Evolutionary conservation across 495 filamentous ascomycete genomes (phyloP).

Genomic region (Xylaria acuta): DNA sequence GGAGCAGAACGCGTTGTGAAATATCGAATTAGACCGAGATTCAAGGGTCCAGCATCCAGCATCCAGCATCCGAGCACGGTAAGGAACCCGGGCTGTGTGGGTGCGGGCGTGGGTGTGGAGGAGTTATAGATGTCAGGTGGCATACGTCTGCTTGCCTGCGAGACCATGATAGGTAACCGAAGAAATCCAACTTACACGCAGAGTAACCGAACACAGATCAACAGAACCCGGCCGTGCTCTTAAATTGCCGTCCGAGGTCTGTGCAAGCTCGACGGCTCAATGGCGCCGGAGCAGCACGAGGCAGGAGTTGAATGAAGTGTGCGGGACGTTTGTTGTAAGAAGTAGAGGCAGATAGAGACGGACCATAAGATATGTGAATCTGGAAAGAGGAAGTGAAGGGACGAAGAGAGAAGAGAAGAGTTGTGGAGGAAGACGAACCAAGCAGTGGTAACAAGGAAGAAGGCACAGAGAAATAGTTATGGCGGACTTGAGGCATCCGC

Average conservation of each 20-base stretch:
- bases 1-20: conserved; percentile 19
- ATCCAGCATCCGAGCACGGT: conserved; percentile 22
- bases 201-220: conserved; percentile 18
- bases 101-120: conserved; percentile 15
- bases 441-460: conserved; percentile 21
- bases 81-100: conserved; percentile 13
- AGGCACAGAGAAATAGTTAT: conserved; percentile 26
- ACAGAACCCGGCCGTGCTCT: background rate
- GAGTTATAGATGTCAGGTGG: conserved; percentile 24
- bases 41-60: conserved; percentile 26
- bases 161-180: conserved; percentile 12
- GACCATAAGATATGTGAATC: background rate
- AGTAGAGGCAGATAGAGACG: background rate
- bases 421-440: conserved; percentile 3
- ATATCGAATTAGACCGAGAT: conserved; percentile 24
- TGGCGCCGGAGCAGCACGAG: background rate
- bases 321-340: background rate
- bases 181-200: conserved; percentile 8
- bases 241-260: background rate
- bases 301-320: background rate
- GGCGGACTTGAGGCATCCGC: conserved; percentile 23
- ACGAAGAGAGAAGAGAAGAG: conserved; percentile 1
- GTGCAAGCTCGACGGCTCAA: conserved; percentile 14
- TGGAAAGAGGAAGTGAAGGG: background rate
- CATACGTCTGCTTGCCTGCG: conserved; percentile 17